Percentiles rank a stretch among this genome's conserved stretches.
Evolutionary conservation across 2,329 filamentous ascomycete genomes (phyloP).

Genomic region (Colletotrichum incanum): DNA sequence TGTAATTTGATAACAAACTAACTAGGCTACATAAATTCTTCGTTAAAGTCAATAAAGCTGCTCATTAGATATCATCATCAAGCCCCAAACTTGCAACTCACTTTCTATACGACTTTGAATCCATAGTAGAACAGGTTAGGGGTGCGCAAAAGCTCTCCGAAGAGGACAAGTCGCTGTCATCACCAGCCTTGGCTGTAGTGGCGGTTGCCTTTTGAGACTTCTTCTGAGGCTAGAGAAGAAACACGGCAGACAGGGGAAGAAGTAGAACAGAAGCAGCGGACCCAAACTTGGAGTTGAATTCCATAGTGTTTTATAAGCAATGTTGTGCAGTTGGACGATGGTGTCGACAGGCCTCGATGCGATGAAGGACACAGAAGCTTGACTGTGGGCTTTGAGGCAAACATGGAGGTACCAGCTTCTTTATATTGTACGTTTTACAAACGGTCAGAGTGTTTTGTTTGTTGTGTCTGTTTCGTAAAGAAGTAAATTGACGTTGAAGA

Average conservation of each 20-base stretch:
- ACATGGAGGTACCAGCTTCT: neutral
- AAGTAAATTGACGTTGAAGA: too few species aligned
- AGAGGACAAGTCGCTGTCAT: neutral
- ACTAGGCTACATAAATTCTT: too few species aligned
- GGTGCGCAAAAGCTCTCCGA: too few species aligned
- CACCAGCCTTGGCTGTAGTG: neutral
- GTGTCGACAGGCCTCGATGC: neutral
- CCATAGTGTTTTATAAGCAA: neutral
- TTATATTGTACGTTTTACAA: neutral
- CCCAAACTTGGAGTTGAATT: neutral
- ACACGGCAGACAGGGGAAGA: neutral
- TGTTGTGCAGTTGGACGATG: neutral
- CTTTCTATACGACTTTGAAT: fast-evolving
- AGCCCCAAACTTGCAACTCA: fast-evolving
- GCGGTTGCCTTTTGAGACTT: neutral
- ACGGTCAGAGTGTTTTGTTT: neutral
- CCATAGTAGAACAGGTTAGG: neutral
- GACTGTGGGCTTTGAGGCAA: too few species aligned
- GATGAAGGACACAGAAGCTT: neutral
- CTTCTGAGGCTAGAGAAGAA: neutral
- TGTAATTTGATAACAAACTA: too few species aligned
- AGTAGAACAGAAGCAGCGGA: neutral
- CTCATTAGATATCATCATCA: too few species aligned
- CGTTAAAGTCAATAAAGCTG: too few species aligned
- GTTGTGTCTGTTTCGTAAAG: neutral